Base-by-base conservation (phyloP, 257 asterid genomes). In the Voacanga thouarsii region DNA sequence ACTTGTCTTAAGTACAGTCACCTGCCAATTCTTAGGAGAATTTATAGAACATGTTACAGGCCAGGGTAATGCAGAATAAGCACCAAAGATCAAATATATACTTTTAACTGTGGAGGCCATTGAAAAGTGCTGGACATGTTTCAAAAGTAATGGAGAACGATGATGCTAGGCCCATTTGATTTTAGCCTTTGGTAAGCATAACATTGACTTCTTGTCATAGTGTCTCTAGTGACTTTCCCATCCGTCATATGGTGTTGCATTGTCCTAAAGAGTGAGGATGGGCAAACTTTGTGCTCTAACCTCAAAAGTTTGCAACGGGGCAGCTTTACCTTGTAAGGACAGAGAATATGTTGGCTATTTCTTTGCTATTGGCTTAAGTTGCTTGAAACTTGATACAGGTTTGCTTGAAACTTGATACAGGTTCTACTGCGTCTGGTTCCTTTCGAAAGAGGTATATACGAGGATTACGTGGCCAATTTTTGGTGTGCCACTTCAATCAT, bases 361-460 rank as follows among this genome's bases (percentile, higher is more conserved):
- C 21, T 60, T 39, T 45, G 45, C 30, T 12, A 11, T 57, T 71
- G 51, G 60, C 23, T 64, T 71, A 26, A 11, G 37, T 33, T 68
- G 74, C 59, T 79, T 81, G 84, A 82, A 85, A 55, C 66, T 78
- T 85, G 82, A 72, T 86, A 72, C 90, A 96, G 99, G 7, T 37
- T 33, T 68, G 74, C 59, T 79, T 81, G 84, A 82, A 85, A 55
- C 66, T 78, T 85, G 82, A 72, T 86, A 72, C 90, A 96, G 99
- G 99, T 96, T 83, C 89, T 96, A 78, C 89, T 96, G 80, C 94
- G 99, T 74, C 85, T 96, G 83, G 99, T 97, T 81, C 98, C 98
- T 53, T 92, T 92, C 28, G 99, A 93, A 88, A 93, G 99, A 87
- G 98, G 98, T 56, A 85, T 96, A 78, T 96, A 96, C 21, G 99